Evolutionary conservation across 1,284 basidiomycete genomes (phyloP).

Genomic region (Malassezia arunalokei): DNA sequence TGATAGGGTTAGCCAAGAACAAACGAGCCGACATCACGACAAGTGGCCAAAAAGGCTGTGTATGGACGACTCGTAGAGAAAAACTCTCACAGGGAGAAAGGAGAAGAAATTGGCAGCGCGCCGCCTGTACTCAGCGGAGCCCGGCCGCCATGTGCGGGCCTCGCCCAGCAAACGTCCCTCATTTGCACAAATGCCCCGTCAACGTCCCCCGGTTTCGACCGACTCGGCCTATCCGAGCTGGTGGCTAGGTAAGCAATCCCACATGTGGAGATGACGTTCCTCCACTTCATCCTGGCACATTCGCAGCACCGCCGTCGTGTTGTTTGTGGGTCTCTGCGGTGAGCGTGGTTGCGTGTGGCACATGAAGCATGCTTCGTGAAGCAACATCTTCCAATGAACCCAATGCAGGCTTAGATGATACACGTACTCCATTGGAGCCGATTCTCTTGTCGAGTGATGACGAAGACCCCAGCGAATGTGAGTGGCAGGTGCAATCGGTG

Average conservation of each 20-base stretch:
- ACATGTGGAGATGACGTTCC: neutral
- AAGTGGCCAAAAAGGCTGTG: neutral
- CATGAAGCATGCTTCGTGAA: no score
- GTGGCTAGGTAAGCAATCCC: neutral
- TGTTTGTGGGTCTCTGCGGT: no score
- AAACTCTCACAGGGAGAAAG: neutral
- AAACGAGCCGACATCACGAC: conserved; percentile 16
- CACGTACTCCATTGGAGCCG: no score
- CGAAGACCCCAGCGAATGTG: no score
- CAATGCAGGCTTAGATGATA: no score
- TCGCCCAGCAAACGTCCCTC: neutral
- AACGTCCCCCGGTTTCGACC: conserved; percentile 15
- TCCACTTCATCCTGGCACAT: neutral
- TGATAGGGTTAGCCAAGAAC: conserved; percentile 13
- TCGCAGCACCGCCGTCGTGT: no score
- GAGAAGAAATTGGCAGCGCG: conserved; percentile 5
- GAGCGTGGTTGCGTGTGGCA: no score
- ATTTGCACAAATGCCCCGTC: conserved; percentile 4
- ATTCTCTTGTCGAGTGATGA: no score
- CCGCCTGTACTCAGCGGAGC: neutral
- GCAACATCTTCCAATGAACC: no score
- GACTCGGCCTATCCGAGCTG: neutral
- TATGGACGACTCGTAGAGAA: conserved; percentile 6
- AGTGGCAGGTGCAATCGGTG: neutral
- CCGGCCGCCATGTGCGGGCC: conserved; percentile 8